phyloP scores from a whole-genome alignment of 148 eudicot genomes.

The Vaccinium darrowii region DNA sequence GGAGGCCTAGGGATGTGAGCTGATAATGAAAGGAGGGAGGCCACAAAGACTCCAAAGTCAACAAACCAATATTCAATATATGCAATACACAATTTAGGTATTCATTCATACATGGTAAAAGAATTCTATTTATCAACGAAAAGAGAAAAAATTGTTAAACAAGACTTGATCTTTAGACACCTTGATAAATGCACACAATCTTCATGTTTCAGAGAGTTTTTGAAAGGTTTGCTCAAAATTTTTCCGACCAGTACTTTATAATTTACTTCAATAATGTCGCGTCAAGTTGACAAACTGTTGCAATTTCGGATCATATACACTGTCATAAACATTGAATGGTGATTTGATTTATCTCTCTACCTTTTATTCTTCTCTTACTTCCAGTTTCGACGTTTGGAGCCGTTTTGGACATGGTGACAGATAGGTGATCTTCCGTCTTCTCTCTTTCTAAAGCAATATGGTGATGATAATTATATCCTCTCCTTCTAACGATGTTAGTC shows the following conservation, averaged over 20 bases:
- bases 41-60: too few relatives aligned
- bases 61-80: not conserved
- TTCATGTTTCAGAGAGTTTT: constrained; percentile 10
- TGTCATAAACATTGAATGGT: not conserved
- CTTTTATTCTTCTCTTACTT: constrained; percentile 12
- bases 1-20: too few relatives aligned
- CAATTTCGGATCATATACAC: not conserved
- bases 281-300: not conserved
- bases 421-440: constrained; percentile 46
- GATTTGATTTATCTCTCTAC: constrained; percentile 14
- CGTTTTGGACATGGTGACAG: constrained; percentile 94
- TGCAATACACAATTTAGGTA: constrained; percentile 1
- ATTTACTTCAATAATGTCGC: not conserved
- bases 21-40: too few relatives aligned
- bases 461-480: not conserved
- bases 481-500: not conserved
- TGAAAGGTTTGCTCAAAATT: not conserved
- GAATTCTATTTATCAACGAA: not conserved
- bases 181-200: not conserved
- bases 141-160: not conserved
- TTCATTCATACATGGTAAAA: not conserved
- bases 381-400: constrained; percentile 91
- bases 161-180: not conserved
- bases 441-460: not conserved
- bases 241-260: not conserved